These are phyloP conservation scores for Hortaea sp. DNA, from an alignment of 2,329 filamentous ascomycete species.

Conservation along the genomic window DNA sequence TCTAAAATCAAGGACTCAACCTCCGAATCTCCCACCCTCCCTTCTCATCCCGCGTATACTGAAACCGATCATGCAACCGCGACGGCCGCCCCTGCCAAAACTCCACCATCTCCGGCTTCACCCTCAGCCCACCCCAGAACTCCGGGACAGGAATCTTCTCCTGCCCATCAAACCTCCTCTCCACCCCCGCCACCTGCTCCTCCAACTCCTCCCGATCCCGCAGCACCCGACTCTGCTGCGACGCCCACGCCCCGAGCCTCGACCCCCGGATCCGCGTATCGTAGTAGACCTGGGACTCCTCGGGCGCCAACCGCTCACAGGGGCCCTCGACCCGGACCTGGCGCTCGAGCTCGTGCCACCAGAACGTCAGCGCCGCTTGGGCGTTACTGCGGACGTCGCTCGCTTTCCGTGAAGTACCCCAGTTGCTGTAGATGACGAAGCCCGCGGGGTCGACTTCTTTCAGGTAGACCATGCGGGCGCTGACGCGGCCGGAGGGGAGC, in stretches of 20 bases:
- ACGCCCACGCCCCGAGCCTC: constrained; percentile 87
- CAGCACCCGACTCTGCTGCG: constrained; percentile 73
- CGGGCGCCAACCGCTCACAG: constrained; percentile 54
- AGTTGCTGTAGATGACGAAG: constrained; percentile 92
- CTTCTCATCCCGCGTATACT: constrained; percentile 55
- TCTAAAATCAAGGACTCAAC: constrained; percentile 51
- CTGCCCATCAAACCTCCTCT: constrained; percentile 61
- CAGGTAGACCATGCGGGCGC: constrained; percentile 79
- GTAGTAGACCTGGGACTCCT: constrained; percentile 62
- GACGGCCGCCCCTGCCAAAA: constrained; percentile 93
- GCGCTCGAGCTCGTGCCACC: constrained; percentile 76
- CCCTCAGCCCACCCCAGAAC: constrained; percentile 87
- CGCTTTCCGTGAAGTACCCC: constrained; percentile 63
- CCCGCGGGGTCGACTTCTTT: constrained; percentile 80
- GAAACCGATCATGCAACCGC: constrained; percentile 86
- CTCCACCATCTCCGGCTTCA: constrained; percentile 78
- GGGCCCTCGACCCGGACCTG: constrained; percentile 84
- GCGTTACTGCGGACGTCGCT: constrained; percentile 62
- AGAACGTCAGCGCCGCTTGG: constrained; percentile 77
- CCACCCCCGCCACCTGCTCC: constrained; percentile 63
- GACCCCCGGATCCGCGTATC: constrained; percentile 64
- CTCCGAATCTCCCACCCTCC: constrained; percentile 48
- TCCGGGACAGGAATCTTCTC: constrained; percentile 81
- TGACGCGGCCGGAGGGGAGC: constrained; percentile 75
- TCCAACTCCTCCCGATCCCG: constrained; percentile 63